Conservation (phyloP, 1,139 yeast species). For the Blastobotrys capitulatus region DNA sequence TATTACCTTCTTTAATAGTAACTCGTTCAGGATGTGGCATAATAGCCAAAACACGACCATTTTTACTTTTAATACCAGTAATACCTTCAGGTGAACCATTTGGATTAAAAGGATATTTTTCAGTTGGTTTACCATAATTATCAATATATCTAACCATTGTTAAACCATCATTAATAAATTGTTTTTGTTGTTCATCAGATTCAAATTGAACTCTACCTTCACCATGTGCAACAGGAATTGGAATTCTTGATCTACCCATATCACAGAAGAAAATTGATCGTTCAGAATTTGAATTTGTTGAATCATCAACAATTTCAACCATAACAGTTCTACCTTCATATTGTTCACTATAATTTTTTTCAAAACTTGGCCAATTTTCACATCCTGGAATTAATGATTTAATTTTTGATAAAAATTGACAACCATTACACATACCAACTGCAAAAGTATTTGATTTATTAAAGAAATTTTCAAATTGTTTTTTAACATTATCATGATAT, state of each 20-base stretch:
- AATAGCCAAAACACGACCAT: slow-evolving; percentile 95
- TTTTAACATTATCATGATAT: slow-evolving; percentile 70
- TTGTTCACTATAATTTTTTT: slow-evolving; percentile 87
- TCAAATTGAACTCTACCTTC: slow-evolving; percentile 88
- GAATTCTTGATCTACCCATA: slow-evolving; percentile 88
- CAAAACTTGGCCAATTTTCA: slow-evolving; percentile 95
- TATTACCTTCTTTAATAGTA: slow-evolving; percentile 77
- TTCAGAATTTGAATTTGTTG: slow-evolving; percentile 31
- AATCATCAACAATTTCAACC: slow-evolving; percentile 67
- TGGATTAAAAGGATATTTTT: slow-evolving; percentile 87
- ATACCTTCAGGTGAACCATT: slow-evolving; percentile 94
- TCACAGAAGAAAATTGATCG: slow-evolving; percentile 76
- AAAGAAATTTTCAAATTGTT: slow-evolving; percentile 76
- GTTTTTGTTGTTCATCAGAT: slow-evolving; percentile 39
- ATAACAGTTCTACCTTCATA: slow-evolving; percentile 93
- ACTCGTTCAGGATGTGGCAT: slow-evolving; percentile 99
- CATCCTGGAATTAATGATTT: slow-evolving; percentile 91
- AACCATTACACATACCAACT: slow-evolving; percentile 99
- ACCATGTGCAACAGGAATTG: slow-evolving; percentile 98
- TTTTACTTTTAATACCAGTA: slow-evolving; percentile 83
- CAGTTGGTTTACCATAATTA: slow-evolving; percentile 81
- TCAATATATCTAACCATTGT: slow-evolving; percentile 76
- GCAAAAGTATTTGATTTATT: slow-evolving; percentile 91
- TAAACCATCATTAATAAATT: slow-evolving; percentile 45
- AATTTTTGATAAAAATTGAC: slow-evolving; percentile 90